phyloP scores from a whole-genome alignment of 176 grass and related monocot species.

The Juncus effusus region DNA sequence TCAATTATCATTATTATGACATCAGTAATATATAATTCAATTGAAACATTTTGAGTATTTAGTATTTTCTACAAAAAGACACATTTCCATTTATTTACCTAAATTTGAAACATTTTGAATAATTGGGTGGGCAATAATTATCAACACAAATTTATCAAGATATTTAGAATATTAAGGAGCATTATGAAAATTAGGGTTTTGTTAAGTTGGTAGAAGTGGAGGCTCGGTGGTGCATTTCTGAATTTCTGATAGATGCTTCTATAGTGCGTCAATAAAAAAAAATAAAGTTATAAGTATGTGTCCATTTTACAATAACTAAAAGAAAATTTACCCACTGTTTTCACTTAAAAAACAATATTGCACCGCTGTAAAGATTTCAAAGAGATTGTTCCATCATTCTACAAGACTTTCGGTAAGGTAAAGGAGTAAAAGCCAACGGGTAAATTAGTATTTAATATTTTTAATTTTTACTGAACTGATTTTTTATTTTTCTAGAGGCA shows the following conservation, averaged over 20 bases:
- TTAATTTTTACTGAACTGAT: too few species aligned
- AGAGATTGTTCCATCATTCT: conserved; percentile 4
- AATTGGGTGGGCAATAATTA: too few species aligned
- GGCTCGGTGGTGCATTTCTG: conserved; percentile 9
- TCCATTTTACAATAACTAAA: conserved; percentile 19
- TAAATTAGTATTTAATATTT: too few species aligned
- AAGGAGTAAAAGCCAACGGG: too few species aligned
- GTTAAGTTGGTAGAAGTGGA: conserved; percentile 22
- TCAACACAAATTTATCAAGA: too few species aligned
- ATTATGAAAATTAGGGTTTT: background rate
- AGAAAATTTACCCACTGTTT: conserved; percentile 14
- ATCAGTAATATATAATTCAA: too few species aligned
- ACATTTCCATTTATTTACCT: too few species aligned
- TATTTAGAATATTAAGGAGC: background rate
- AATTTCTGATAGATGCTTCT: background rate
- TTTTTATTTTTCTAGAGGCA: background rate
- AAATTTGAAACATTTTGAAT: too few species aligned
- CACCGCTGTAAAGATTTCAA: conserved; percentile 24
- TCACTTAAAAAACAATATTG: background rate
- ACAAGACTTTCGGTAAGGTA: background rate
- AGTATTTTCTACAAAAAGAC: too few species aligned
- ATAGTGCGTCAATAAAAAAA: conserved; percentile 18
- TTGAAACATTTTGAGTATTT: too few species aligned
- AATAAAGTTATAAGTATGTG: background rate
- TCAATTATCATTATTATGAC: too few species aligned